phyloP scores from a whole-genome alignment of 1,139 yeast genomes.

The Yamadazyma sp. region DNA sequence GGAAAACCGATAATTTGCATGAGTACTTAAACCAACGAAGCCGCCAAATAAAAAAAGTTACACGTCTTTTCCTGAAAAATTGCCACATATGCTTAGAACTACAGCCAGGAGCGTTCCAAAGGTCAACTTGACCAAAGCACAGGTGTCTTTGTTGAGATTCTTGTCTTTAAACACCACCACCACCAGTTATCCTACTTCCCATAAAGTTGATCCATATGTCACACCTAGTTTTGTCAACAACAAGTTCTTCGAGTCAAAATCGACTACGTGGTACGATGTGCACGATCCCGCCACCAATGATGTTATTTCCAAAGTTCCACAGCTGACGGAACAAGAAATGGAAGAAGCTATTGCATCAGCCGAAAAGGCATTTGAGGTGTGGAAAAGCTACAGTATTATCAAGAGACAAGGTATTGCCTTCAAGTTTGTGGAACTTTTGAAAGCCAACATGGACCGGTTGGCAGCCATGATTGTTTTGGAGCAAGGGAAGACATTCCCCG shows the following conservation, averaged over 20 bases:
- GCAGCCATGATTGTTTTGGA: slow-evolving; percentile 74
- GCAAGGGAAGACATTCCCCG: slow-evolving; percentile 79
- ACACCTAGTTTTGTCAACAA: slow-evolving; percentile 63
- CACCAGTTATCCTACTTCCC: slow-evolving; percentile 46
- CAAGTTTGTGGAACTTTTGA: slow-evolving; percentile 66
- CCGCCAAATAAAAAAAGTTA: neutral
- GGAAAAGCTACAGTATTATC: slow-evolving; percentile 61
- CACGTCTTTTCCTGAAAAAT: neutral
- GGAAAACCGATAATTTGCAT: slow-evolving; percentile 10
- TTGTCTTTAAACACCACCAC: slow-evolving; percentile 27
- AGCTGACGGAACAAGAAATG: slow-evolving; percentile 66
- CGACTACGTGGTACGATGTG: slow-evolving; percentile 66
- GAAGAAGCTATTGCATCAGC: slow-evolving; percentile 69
- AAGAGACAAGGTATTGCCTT: slow-evolving; percentile 77
- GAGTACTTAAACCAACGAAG: neutral
- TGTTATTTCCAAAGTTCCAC: slow-evolving; percentile 70
- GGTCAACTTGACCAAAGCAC: neutral
- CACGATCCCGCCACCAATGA: slow-evolving; percentile 77
- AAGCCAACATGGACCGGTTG: slow-evolving; percentile 67
- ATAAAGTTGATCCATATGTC: slow-evolving; percentile 46
- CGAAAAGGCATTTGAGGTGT: slow-evolving; percentile 56
- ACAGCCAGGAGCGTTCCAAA: neutral
- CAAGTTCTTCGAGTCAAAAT: slow-evolving; percentile 53
- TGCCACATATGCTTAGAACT: slow-evolving; percentile 4
- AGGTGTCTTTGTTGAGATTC: neutral